Evolutionary conservation across 441 rosid species (phyloP).

Genomic region (Jatropha podagrica): DNA sequence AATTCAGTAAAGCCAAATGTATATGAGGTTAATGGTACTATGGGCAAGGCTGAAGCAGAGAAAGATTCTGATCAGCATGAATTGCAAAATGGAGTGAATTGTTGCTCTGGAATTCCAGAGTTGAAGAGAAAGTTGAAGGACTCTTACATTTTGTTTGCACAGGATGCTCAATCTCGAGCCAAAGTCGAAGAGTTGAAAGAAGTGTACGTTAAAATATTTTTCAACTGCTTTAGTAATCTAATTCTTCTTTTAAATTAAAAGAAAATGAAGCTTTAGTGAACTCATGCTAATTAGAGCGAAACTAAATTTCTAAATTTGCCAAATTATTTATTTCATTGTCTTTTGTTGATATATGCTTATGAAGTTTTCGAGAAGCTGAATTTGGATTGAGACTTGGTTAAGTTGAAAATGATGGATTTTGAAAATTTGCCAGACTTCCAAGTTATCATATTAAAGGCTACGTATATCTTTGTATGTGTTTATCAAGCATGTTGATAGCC

Average conservation of each 20-base stretch:
- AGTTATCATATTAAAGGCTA: neutral
- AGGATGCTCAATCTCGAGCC: constrained; percentile 54
- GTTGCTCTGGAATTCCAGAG: constrained; percentile 31
- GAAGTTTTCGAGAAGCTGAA: neutral
- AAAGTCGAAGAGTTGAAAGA: constrained; percentile 66
- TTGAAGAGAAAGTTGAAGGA: constrained; percentile 47
- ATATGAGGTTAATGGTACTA: constrained; percentile 36
- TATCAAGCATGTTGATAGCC: neutral
- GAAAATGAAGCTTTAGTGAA: neutral
- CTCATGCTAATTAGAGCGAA: constrained; percentile 10
- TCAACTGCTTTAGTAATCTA: constrained; percentile 12
- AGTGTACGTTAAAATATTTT: constrained; percentile 49
- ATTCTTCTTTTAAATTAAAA: too few relatives aligned
- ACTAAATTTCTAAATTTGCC: neutral
- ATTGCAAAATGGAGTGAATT: constrained; percentile 31
- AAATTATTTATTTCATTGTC: constrained; percentile 13
- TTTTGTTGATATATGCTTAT: constrained; percentile 3
- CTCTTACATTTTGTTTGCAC: constrained; percentile 57
- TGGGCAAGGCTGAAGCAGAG: constrained; percentile 21
- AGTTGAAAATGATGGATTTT: neutral
- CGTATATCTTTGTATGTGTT: neutral
- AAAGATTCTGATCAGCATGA: constrained; percentile 33
- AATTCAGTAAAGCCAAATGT: constrained; percentile 34
- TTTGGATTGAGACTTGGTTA: neutral
- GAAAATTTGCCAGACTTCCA: neutral